Evolutionary conservation across 2,329 filamentous ascomycete species (phyloP).

Genomic region (Beauveria asiatica): DNA sequence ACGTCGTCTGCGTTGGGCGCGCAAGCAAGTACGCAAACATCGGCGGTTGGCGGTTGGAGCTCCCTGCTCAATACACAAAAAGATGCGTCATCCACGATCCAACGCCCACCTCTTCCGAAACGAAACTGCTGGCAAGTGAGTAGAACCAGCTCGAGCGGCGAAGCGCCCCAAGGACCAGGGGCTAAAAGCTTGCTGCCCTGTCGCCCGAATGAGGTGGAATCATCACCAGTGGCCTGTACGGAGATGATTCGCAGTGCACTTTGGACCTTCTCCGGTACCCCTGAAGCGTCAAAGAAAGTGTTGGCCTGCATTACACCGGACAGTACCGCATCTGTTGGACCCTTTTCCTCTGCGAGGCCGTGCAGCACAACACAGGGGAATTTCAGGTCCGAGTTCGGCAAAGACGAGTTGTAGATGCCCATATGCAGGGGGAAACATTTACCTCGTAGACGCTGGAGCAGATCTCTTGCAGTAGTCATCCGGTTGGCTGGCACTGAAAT

Average conservation of each 20-base stretch:
- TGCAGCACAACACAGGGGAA: slow-evolving; percentile 1
- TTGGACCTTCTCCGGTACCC: neutral
- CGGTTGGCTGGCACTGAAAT: neutral
- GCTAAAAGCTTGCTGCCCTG: neutral
- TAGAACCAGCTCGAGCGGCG: neutral
- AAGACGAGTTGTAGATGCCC: neutral
- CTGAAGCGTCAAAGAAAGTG: neutral
- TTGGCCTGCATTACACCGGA: neutral
- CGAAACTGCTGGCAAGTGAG: slow-evolving; percentile 1
- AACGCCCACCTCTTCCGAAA: neutral
- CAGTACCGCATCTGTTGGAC: neutral
- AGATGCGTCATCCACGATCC: neutral
- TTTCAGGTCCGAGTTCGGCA: neutral
- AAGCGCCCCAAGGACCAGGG: neutral
- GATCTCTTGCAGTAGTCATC: neutral
- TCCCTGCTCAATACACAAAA: neutral
- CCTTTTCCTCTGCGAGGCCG: neutral
- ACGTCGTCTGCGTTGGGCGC: neutral
- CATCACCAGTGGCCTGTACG: neutral
- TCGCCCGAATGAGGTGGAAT: neutral
- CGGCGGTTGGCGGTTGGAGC: neutral
- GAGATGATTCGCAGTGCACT: neutral
- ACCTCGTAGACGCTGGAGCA: neutral
- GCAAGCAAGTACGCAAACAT: neutral
- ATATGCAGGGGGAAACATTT: neutral